A percentile compares a stretch with the other conserved stretches of the same genome.
These are phyloP conservation scores for Syncephalastrum monosporum DNA, from an alignment of 371 early-diverging fungal species.

Conservation along the genomic window DNA sequence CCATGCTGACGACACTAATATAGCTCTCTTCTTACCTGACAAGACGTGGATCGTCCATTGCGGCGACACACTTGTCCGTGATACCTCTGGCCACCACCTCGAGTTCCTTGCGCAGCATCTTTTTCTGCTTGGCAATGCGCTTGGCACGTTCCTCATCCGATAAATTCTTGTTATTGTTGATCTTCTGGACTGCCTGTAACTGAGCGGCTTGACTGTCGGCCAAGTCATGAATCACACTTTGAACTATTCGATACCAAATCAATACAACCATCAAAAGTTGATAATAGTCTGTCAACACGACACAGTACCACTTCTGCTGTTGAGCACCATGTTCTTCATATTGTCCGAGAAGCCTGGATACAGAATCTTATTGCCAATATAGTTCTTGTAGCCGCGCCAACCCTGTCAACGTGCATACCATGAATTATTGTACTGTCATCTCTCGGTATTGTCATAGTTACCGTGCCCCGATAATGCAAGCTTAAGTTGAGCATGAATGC, in stretches of 20 bases:
- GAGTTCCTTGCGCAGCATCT: conserved; percentile 48
- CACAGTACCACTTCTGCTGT: conserved; percentile 13
- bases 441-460: conserved; percentile 19
- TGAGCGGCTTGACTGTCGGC: conserved; percentile 21
- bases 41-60: conserved; percentile 63
- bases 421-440: no score
- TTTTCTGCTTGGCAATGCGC: conserved; percentile 26
- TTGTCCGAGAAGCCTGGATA: conserved; percentile 66
- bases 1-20: neutral
- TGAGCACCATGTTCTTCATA: conserved; percentile 58
- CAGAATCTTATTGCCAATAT: conserved; percentile 74
- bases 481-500: conserved; percentile 73
- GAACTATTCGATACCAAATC: conserved; percentile 13
- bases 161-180: conserved; percentile 12
- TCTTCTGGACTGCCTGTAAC: conserved; percentile 11
- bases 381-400: conserved; percentile 79
- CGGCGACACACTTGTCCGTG: conserved; percentile 67
- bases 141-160: conserved; percentile 11
- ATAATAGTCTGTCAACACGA: neutral
- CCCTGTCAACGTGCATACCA: conserved; percentile 4
- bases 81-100: conserved; percentile 59
- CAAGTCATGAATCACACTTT: conserved; percentile 16
- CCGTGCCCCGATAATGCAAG: conserved; percentile 70
- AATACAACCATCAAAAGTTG: neutral
- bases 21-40: conserved; percentile 44